These are phyloP conservation scores for Syncephalastrum sp. DNA, from an alignment of 371 early-diverging fungal species.

Conservation along the genomic window DNA sequence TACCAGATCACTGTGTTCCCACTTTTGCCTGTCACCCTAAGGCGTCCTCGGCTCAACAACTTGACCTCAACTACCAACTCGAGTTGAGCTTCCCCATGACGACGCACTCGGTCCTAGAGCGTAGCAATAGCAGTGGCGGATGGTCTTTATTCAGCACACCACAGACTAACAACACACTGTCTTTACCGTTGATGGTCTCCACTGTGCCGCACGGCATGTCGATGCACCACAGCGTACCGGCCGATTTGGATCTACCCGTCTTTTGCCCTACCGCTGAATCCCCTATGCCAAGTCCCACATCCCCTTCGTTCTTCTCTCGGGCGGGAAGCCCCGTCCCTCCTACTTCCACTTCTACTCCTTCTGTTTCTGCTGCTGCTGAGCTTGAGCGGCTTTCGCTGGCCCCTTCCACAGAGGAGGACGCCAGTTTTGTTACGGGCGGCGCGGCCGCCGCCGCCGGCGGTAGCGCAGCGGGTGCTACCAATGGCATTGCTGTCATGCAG, in stretches of 20 bases:
- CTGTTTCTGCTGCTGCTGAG: conserved; percentile 1
- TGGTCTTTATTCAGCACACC: conserved; percentile 5
- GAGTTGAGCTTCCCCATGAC: too few relatives aligned
- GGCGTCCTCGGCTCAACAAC: conserved; percentile 28
- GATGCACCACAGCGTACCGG: conserved; percentile 7
- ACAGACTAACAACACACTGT: conserved; percentile 9
- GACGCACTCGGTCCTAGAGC: too few relatives aligned
- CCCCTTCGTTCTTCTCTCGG: conserved; percentile 21
- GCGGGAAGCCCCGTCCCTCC: conserved; percentile 32
- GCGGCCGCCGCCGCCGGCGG: too few relatives aligned
- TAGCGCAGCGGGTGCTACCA: too few relatives aligned
- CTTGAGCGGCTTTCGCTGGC: conserved; percentile 10
- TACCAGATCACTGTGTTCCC: conserved; percentile 25
- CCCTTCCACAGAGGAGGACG: conserved; percentile 4
- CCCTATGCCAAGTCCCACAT: conserved; percentile 31
- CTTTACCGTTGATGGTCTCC: conserved; percentile 17
- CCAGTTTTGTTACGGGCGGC: conserved; percentile 7
- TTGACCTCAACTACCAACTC: conserved; percentile 14
- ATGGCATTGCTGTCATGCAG: neutral
- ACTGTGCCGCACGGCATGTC: conserved; percentile 17
- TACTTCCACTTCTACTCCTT: conserved; percentile 5
- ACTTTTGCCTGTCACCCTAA: too few relatives aligned
- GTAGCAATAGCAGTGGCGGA: neutral
- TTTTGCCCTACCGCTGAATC: conserved; percentile 38
- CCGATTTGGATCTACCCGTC: conserved; percentile 14